Conservation (phyloP, 169 alveolate species). For the Theileria orientalis region DNA sequence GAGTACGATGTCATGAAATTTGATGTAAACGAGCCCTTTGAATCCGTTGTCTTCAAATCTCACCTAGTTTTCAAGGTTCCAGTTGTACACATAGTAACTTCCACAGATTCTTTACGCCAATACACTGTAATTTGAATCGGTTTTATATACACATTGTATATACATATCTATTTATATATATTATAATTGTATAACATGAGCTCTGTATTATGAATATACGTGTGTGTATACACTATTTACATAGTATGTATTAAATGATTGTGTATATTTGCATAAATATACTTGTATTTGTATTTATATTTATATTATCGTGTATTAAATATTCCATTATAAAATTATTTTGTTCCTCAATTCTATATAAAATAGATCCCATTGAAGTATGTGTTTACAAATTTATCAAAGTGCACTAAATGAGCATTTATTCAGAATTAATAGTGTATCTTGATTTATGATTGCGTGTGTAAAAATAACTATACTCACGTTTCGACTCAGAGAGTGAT, state of each 20-base stretch:
- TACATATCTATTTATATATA: background rate
- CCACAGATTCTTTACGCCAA: slow-evolving; percentile 10
- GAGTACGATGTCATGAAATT: slow-evolving; percentile 34
- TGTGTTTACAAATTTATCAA: slow-evolving; percentile 41
- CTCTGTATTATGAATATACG: too few relatives aligned
- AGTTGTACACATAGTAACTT: slow-evolving; percentile 53
- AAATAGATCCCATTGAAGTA: slow-evolving; percentile 54
- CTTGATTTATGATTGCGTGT: background rate
- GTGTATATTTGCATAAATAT: too few relatives aligned
- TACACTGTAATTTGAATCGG: background rate
- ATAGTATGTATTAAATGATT: too few relatives aligned
- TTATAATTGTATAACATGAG: too few relatives aligned
- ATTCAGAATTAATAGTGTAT: background rate
- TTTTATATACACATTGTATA: background rate
- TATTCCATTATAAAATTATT: background rate
- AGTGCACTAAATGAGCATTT: slow-evolving; percentile 16
- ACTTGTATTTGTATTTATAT: background rate
- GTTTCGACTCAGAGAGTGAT: slow-evolving; percentile 21
- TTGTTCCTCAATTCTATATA: slow-evolving; percentile 14
- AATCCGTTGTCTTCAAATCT: slow-evolving; percentile 34
- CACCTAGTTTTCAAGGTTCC: slow-evolving; percentile 38
- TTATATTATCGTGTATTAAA: background rate
- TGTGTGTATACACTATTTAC: too few relatives aligned
- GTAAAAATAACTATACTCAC: too few relatives aligned
- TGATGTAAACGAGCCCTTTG: slow-evolving; percentile 34